These are phyloP conservation scores for Copromyces sp. DNA, from an alignment of 495 filamentous ascomycete genomes.

Conservation along the genomic window DNA sequence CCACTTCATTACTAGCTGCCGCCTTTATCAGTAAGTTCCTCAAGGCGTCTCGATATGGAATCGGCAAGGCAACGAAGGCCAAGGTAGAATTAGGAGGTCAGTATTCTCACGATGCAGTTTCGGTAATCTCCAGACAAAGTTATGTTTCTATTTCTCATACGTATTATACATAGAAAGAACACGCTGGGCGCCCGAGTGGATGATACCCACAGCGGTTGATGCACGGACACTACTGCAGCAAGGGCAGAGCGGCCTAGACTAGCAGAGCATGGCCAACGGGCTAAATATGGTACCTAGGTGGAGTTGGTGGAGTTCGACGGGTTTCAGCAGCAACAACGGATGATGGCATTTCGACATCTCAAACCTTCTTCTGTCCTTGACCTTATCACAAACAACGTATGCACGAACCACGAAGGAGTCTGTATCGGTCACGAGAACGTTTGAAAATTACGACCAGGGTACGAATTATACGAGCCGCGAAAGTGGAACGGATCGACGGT, in stretches of 20 bases:
- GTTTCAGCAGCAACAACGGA: background rate
- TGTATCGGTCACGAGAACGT: background rate
- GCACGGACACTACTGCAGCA: background rate
- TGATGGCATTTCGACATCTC: background rate
- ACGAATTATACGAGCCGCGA: background rate
- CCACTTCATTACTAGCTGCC: background rate
- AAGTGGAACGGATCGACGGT: background rate
- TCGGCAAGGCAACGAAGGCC: background rate
- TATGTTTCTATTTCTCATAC: background rate
- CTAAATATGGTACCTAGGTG: background rate
- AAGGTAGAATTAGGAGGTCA: background rate
- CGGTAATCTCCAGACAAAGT: background rate
- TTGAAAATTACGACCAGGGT: background rate
- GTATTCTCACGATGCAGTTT: background rate
- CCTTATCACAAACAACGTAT: background rate
- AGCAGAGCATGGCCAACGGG: background rate
- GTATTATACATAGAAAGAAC: background rate
- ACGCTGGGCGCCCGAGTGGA: background rate
- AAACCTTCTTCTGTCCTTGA: background rate
- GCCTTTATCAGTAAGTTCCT: background rate
- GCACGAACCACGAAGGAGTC: background rate
- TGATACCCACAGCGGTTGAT: background rate
- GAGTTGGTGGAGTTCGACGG: background rate
- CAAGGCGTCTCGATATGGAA: background rate
- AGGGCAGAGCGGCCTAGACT: background rate